Conservation (phyloP, 2,329 filamentous ascomycete species). For the Cladosporium sp. region DNA sequence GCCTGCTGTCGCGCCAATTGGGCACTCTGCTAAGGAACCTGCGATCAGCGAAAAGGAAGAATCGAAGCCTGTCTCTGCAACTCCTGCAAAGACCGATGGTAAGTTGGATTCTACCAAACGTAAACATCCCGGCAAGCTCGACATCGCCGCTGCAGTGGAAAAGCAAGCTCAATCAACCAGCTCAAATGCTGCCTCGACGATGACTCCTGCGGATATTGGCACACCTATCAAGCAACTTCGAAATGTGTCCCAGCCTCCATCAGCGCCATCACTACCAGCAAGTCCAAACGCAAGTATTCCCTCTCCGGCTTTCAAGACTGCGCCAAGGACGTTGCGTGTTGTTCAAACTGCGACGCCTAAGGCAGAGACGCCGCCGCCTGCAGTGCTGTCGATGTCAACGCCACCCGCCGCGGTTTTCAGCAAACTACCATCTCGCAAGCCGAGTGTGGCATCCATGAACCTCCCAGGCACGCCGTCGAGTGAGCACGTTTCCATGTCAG, state of each 20-base stretch:
- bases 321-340: conserved; percentile 68
- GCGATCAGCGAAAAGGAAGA: not conserved
- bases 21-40: not conserved
- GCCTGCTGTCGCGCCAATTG: not conserved
- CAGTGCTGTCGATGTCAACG: conserved; percentile 34
- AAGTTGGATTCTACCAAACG: conserved; percentile 31
- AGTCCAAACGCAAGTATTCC: conserved; percentile 52
- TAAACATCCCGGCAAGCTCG: conserved; percentile 49
- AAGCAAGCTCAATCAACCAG: conserved; percentile 24
- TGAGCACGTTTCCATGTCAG: conserved; percentile 65
- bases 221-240: conserved; percentile 32
- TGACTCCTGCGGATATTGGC: conserved; percentile 29
- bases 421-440: conserved; percentile 51
- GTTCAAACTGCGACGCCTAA: conserved; percentile 68
- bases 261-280: conserved; percentile 54
- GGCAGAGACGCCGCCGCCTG: conserved; percentile 55
- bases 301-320: conserved; percentile 48
- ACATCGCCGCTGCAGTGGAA: conserved; percentile 44
- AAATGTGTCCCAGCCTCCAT: conserved; percentile 51
- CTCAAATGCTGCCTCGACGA: conserved; percentile 14
- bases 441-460: conserved; percentile 58
- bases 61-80: not conserved
- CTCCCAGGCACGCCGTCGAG: conserved; percentile 72
- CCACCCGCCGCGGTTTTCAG: conserved; percentile 31
- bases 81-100: conserved; percentile 17